Percentiles rank a stretch among this genome's conserved stretches.
These are phyloP conservation scores for Drosera capensis DNA, from an alignment of 148 eudicot species.

Conservation along the genomic window DNA sequence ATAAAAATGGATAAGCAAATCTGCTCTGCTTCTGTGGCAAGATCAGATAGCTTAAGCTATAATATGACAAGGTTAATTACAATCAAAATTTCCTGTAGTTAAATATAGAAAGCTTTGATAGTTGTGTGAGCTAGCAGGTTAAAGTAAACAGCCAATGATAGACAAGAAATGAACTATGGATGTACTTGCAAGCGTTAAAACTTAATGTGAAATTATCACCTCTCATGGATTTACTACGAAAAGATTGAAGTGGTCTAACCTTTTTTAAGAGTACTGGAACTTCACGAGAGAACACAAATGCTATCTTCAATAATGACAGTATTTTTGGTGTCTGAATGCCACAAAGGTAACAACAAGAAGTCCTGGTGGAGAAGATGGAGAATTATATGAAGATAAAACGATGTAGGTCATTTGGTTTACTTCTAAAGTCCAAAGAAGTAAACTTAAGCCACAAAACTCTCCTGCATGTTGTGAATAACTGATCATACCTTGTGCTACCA, in stretches of 20 bases:
- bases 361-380: slow-evolving; percentile 15
- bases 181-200: neutral
- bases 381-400: neutral
- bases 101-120: no score
- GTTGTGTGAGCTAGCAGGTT: no score
- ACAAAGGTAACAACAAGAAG: slow-evolving; percentile 22
- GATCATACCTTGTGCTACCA: slow-evolving; percentile 32
- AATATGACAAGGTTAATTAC: no score
- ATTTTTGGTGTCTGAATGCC: slow-evolving; percentile 26
- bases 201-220: slow-evolving; percentile 3
- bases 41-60: no score
- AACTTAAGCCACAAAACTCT: neutral
- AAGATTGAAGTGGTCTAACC: slow-evolving; percentile 19
- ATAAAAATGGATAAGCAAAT: no score
- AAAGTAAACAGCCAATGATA: neutral
- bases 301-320: slow-evolving; percentile 35
- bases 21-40: no score
- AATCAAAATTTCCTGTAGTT: no score
- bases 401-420: neutral
- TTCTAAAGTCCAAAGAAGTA: neutral
- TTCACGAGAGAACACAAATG: slow-evolving; percentile 68
- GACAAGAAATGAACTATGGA: slow-evolving; percentile 6
- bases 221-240: neutral
- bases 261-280: slow-evolving; percentile 61
- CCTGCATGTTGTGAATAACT: neutral